Evolutionary conservation across 257 asterid species (phyloP), one percentile per base, ranked within the genome.

Genomic region (Nyctanthes arbortristis): DNA sequence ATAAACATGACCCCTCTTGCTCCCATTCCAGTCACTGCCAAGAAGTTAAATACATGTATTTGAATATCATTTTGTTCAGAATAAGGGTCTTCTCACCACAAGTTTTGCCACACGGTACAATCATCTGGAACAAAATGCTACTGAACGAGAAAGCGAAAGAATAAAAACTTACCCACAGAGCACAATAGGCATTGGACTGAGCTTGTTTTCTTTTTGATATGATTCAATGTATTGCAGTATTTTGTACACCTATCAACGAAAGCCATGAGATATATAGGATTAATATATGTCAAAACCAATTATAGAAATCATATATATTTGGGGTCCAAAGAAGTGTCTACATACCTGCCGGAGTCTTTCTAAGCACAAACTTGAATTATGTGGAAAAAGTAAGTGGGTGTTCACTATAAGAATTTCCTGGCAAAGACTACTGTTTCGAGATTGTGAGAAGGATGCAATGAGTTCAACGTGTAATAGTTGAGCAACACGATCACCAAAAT

Each of bases 401-500:
- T 91, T 94, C 73, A 94, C 99, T 61, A 94, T 94, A 27, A 94
- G 96, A 71, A 89, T 80, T 77, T 94, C 99, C 77, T 86, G 89
- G n/a, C 90, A 79, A 63, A 88, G 90, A 74, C 82, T 77, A 45
- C 49, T 61, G 73, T 65, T 81, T 40, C 78, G 80, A 65, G 66
- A 76, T 76, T 87, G 90, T 16, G 87, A 71, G 65, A 78, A 54
- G 72, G 97, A 90, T 45, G 87, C 74, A 36, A 80, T 68, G 40
- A 94, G 78, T 78, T 94, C 98, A 25, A 91, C 97, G n/a, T 91
- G 99, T 75, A 94, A 80, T 24, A 94, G 79, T 81, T 94, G 99
- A 65, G 99, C 99, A 74, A 94, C 99, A 24, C 99, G 96, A 73
- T 94, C 99, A 24, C 97, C 99, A 39, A 91, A 91, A 85, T 91